phyloP scores from a whole-genome alignment of 31 red algal species.

The Porphyra umbilicalis region DNA sequence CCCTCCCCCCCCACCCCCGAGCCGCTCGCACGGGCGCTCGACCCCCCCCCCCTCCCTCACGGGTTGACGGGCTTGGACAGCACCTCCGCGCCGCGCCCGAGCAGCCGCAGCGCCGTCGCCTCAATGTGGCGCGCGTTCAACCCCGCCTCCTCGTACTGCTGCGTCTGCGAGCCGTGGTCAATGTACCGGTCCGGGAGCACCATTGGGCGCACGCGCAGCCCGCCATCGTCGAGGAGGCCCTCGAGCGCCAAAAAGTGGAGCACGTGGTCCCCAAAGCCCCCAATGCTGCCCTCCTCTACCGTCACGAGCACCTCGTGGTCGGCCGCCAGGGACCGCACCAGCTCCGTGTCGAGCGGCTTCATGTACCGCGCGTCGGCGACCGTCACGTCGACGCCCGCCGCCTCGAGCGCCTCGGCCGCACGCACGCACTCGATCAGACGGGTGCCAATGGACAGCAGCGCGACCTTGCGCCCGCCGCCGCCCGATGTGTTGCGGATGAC shows the following conservation, averaged over 20 bases:
- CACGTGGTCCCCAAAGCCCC: conserved; percentile 59
- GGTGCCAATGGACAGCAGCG: conserved; percentile 78
- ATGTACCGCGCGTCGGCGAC: conserved; percentile 83
- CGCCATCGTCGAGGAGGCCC: conserved; percentile 63
- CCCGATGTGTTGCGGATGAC: conserved; percentile 33
- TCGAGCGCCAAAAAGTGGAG: conserved; percentile 69
- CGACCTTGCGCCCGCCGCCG: conserved; percentile 28
- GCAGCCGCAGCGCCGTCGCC: conserved; percentile 61
- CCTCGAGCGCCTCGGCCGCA: conserved; percentile 49
- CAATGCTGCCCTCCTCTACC: conserved; percentile 85
- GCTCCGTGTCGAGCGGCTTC: conserved; percentile 58
- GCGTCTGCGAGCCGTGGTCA: conserved; percentile 66
- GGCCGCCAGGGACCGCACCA: conserved; percentile 42
- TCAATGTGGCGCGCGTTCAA: conserved; percentile 60
- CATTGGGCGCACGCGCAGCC: conserved; percentile 72
- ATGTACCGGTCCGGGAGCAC: conserved; percentile 89
- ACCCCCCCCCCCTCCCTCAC: not conserved
- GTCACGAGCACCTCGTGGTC: conserved; percentile 75
- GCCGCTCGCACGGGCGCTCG: too few relatives aligned
- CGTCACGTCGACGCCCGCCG: conserved; percentile 35
- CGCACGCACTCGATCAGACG: conserved; percentile 61
- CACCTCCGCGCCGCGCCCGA: conserved; percentile 10
- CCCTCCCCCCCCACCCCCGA: too few relatives aligned
- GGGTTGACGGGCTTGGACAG: not conserved
- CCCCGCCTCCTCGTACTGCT: conserved; percentile 95